Percentiles rank a stretch among this genome's conserved stretches.
Conservation (phyloP, 2,329 filamentous ascomycete species). For the Hymenoscyphus albidus region DNA sequence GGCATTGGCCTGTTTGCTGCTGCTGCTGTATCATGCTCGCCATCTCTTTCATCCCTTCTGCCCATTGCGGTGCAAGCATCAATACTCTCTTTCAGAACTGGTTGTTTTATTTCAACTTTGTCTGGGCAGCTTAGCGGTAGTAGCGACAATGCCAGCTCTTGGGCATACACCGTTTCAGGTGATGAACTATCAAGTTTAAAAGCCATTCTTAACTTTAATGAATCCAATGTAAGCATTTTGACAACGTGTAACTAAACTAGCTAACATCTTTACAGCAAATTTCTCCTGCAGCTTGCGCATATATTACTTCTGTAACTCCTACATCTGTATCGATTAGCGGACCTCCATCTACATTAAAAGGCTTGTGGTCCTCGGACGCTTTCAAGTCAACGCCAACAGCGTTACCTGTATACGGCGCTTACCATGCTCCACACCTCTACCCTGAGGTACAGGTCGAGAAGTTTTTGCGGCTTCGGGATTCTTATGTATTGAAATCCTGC, state of each 20-base stretch:
- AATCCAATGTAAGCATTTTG: slow-evolving; percentile 42
- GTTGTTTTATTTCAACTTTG: slow-evolving; percentile 51
- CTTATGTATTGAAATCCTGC: slow-evolving; percentile 15
- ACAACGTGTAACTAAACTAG: slow-evolving; percentile 10
- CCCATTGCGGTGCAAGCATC: slow-evolving; percentile 61
- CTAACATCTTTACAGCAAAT: slow-evolving; percentile 36
- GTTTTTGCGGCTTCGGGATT: slow-evolving; percentile 44
- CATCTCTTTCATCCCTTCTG: slow-evolving; percentile 58
- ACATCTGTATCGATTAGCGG: slow-evolving; percentile 52
- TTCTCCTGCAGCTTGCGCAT: slow-evolving; percentile 45
- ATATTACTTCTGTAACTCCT: slow-evolving; percentile 50
- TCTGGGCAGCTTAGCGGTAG: slow-evolving; percentile 32
- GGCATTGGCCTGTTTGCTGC: slow-evolving; percentile 69
- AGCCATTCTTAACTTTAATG: slow-evolving; percentile 55
- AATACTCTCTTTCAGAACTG: slow-evolving; percentile 62
- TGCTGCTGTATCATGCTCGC: slow-evolving; percentile 60
- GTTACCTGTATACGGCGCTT: slow-evolving; percentile 53
- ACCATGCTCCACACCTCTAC: slow-evolving; percentile 54
- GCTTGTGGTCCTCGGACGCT: slow-evolving; percentile 40
- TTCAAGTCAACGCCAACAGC: slow-evolving; percentile 43
- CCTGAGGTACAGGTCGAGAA: slow-evolving; percentile 40
- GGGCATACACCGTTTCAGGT: slow-evolving; percentile 62
- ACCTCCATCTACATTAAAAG: slow-evolving; percentile 46
- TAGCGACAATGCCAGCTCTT: slow-evolving; percentile 38
- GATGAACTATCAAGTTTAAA: slow-evolving; percentile 48